A percentile compares a stretch with the other conserved stretches of the same genome.
phyloP scores from a whole-genome alignment of 306 rosid species.

The Aeschynomene evenia region DNA sequence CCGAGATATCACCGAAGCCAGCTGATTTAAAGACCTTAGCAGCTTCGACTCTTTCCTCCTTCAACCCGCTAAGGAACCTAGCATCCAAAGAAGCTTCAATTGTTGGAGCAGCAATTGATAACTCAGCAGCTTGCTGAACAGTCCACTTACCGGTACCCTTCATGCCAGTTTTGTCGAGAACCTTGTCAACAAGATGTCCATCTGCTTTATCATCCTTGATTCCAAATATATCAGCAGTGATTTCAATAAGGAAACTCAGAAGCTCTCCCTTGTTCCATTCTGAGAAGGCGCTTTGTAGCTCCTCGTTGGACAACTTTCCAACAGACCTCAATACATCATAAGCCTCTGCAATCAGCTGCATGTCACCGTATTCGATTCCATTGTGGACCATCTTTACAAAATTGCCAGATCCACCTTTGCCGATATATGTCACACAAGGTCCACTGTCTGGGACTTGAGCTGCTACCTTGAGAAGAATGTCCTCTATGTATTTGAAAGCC shows the following conservation, averaged over 20 bases:
- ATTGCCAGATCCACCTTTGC: constrained; percentile 93
- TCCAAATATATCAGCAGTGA: constrained; percentile 86
- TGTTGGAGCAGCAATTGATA: constrained; percentile 91
- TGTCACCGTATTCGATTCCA: constrained; percentile 92
- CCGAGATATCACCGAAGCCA: constrained; percentile 56
- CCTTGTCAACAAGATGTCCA: constrained; percentile 91
- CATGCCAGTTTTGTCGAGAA: constrained; percentile 94
- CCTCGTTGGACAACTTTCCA: constrained; percentile 86
- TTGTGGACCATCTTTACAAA: constrained; percentile 95
- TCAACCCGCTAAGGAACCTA: constrained; percentile 89
- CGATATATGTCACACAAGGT: constrained; percentile 85
- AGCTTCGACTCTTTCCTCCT: constrained; percentile 89
- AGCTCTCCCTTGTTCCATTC: constrained; percentile 97
- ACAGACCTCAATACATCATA: constrained; percentile 87
- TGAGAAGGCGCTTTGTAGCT: constrained; percentile 60
- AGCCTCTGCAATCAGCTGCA: constrained; percentile 97
- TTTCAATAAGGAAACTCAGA: constrained; percentile 85
- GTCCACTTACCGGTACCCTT: constrained; percentile 98
- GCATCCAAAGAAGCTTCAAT: constrained; percentile 91
- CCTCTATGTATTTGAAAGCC: constrained; percentile 83
- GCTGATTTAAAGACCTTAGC: constrained; percentile 74
- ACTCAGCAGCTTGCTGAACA: constrained; percentile 95
- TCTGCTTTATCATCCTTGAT: constrained; percentile 83
- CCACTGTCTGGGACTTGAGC: constrained; percentile 93
- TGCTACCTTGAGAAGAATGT: constrained; percentile 91